These are phyloP conservation scores for Penicillium sp. DNA, from an alignment of 2,329 filamentous ascomycete genomes.

Conservation along the genomic window DNA sequence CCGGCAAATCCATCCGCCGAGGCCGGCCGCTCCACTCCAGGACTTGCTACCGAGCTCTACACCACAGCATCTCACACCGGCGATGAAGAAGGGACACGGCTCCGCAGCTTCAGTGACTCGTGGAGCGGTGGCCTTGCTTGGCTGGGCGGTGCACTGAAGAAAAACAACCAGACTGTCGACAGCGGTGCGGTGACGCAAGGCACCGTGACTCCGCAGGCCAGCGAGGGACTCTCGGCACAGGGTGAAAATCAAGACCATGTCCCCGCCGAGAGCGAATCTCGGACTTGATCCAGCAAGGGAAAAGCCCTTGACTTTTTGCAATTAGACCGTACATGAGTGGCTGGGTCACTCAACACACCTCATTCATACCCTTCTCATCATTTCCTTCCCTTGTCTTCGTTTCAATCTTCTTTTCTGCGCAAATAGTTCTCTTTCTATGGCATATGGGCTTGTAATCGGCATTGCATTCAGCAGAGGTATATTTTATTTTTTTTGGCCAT, in stretches of 20 bases:
- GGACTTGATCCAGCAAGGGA: constrained; percentile 5
- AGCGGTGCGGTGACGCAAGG: constrained; percentile 12
- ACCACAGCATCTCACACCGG: constrained; percentile 4
- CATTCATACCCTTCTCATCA: constrained; percentile 11
- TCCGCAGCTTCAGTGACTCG: constrained; percentile 40
- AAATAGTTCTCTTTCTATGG: neutral
- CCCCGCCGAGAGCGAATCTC: constrained; percentile 6
- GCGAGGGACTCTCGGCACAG: constrained; percentile 1
- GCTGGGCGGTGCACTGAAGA: constrained; percentile 35
- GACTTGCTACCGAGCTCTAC: constrained; percentile 16
- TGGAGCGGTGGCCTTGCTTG: constrained; percentile 37
- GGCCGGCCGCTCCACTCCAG: constrained; percentile 24
- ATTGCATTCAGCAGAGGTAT: constrained; percentile 21
- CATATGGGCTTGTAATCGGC: constrained; percentile 19
- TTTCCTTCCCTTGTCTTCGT: neutral
- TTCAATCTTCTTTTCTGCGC: neutral
- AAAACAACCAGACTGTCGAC: constrained; percentile 3
- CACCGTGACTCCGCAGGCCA: constrained; percentile 10
- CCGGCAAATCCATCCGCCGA: constrained; percentile 18
- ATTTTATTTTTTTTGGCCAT: constrained; percentile 14
- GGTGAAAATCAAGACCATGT: neutral
- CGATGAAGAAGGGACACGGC: constrained; percentile 23
- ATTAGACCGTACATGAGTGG: constrained; percentile 19
- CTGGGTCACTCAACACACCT: constrained; percentile 18
- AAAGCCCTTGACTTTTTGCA: neutral